Base-by-base conservation (phyloP, 2,329 filamentous ascomycete species). In the Lachnellula occidentalis region DNA sequence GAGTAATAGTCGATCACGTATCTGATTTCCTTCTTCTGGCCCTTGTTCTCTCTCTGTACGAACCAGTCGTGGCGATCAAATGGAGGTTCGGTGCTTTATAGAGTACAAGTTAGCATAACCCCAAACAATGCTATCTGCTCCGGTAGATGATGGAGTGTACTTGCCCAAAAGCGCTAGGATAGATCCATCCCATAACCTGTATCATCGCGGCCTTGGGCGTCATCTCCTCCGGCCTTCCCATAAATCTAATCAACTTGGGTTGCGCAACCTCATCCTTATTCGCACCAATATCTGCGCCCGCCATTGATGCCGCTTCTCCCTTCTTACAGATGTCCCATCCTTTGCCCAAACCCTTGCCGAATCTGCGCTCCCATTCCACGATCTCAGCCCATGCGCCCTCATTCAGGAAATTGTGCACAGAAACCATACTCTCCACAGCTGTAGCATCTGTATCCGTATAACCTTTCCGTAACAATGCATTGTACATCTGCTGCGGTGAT, bases 61-160 rank as follows among this genome's bases (percentile, higher is more conserved):
- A 87, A 97, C 94, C 94, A 99, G 70, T 99, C 94, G 70, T 99
- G 94, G 58, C 94, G 84, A 72, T 99, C 94, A 66, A 99, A 99
- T 1, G 94, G 94, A 11, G 90, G 88, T 51, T 90, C 86, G 7
- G 86, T 85, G 5, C 87, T 90, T 50, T 22, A 31, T n/a, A n/a
- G n/a, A n/a, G n/a, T 24, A n/a, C 19, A 9, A 21, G 59, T 34
- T 51, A 34, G 53, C 48, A 31, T 3, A 9, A 31, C 11, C 8
- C 8, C 27, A 31, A 57, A 14, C 58, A 31, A 45, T n/a, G n/a
- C 50, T 31, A 45, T 15, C 11, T 45, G 31, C 8, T 34, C 39
- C 34, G 54, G 52, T 31, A 31, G 27, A 9, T 2, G 19, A 14
- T 27, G 34, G 22, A 24, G 41, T 24, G 31, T 53, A 74, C 84